A percentile compares a stretch with the other conserved stretches of the same genome.
phyloP scores from a whole-genome alignment of 1,284 basidiomycete genomes.

The Tremellales sp. region DNA sequence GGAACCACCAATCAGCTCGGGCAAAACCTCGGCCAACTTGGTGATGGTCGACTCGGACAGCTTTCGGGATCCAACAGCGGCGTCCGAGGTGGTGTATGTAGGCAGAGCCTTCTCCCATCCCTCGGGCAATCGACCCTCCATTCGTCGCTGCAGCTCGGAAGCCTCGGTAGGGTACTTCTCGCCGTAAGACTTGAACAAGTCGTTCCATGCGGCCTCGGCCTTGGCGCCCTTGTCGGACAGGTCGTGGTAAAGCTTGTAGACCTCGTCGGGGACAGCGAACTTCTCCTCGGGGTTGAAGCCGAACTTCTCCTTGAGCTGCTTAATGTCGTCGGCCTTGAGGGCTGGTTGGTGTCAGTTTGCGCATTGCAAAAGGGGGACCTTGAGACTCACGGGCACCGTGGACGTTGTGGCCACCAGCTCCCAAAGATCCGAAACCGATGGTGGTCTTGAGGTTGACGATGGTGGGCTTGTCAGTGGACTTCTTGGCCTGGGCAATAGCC shows the following conservation, averaged over 20 bases:
- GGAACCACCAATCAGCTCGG: conserved; percentile 83
- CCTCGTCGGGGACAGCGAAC: conserved; percentile 74
- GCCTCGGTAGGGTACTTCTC: conserved; percentile 78
- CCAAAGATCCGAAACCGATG: conserved; percentile 89
- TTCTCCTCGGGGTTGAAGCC: conserved; percentile 74
- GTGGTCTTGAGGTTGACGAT: conserved; percentile 82
- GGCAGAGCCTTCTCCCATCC: conserved; percentile 85
- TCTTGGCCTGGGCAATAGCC: conserved; percentile 72
- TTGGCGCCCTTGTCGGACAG: conserved; percentile 68
- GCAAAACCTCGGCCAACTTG: conserved; percentile 67
- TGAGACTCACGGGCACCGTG: conserved; percentile 72
- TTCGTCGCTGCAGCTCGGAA: conserved; percentile 78
- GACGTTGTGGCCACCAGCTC: conserved; percentile 86
- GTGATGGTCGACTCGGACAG: conserved; percentile 85
- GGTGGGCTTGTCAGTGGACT: conserved; percentile 76
- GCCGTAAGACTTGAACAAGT: conserved; percentile 66
- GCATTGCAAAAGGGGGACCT: neutral
- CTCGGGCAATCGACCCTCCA: conserved; percentile 73
- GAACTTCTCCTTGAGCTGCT: conserved; percentile 76
- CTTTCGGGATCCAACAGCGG: conserved; percentile 86
- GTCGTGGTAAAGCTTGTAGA: conserved; percentile 65
- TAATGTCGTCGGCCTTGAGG: conserved; percentile 88
- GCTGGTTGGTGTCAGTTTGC: conserved; percentile 51
- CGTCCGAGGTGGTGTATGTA: conserved; percentile 66
- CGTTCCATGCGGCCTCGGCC: conserved; percentile 71